These are phyloP conservation scores for Colletotrichum graminicola DNA, from an alignment of 2,329 filamentous ascomycete genomes.

Conservation along the genomic window DNA sequence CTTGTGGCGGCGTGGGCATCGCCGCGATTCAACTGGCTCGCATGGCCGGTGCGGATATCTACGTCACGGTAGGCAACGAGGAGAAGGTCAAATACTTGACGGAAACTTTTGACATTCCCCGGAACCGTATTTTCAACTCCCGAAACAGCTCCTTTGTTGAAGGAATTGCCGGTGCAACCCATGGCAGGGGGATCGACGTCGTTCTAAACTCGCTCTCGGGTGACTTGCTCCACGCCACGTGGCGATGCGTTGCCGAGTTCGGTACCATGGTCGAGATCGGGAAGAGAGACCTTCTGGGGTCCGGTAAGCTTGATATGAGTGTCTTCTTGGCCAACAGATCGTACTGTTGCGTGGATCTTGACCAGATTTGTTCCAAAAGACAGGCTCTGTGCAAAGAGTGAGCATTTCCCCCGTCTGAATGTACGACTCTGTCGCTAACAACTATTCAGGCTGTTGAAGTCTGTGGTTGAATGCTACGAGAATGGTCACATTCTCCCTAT, in stretches of 20 bases:
- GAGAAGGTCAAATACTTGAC: slow-evolving; percentile 51
- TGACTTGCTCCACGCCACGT: too few species aligned
- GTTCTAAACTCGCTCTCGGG: too few species aligned
- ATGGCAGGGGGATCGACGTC: too few species aligned
- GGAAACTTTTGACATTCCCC: slow-evolving; percentile 46
- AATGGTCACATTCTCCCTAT: not conserved
- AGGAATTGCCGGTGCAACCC: slow-evolving; percentile 44
- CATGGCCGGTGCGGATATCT: slow-evolving; percentile 45
- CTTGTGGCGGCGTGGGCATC: slow-evolving; percentile 20
- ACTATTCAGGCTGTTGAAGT: slow-evolving; percentile 8
- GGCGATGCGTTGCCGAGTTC: too few species aligned
- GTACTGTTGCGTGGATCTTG: slow-evolving; percentile 51
- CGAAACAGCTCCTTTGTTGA: slow-evolving; percentile 45
- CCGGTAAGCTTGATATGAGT: slow-evolving; percentile 55
- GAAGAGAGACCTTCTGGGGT: too few species aligned
- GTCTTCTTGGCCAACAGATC: slow-evolving; percentile 55
- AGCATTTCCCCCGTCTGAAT: slow-evolving; percentile 9
- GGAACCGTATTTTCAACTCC: slow-evolving; percentile 48
- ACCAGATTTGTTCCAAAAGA: not conserved
- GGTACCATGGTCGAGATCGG: too few species aligned
- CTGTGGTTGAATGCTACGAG: slow-evolving; percentile 17
- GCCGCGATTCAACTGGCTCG: slow-evolving; percentile 19
- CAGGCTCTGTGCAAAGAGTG: slow-evolving; percentile 19
- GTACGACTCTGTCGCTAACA: too few species aligned
- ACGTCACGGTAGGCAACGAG: slow-evolving; percentile 51